Conservation (phyloP, 208 protist species). For the Tritrichomonas musculus region DNA sequence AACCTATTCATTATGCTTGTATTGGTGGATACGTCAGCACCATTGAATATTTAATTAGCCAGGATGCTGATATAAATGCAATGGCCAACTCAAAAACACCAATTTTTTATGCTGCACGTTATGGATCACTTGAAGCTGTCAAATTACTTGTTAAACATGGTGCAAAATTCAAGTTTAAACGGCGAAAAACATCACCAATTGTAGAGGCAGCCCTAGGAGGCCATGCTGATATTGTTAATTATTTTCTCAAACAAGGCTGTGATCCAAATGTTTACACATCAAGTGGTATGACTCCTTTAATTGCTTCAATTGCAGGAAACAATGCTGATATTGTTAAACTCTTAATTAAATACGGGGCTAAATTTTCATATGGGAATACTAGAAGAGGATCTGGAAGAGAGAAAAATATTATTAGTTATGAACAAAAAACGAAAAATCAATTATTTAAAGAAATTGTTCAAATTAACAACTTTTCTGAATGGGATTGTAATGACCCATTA, state of each 20-base stretch:
- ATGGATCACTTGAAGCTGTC: background rate
- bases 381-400: too few relatives aligned
- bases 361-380: too few relatives aligned
- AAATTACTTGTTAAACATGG: background rate
- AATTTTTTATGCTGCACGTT: background rate
- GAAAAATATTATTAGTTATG: too few relatives aligned
- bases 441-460: too few relatives aligned
- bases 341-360: too few relatives aligned
- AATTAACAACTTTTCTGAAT: too few relatives aligned
- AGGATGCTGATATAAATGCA: background rate
- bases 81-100: background rate
- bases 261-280: background rate
- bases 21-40: background rate
- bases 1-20: background rate
- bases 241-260: background rate
- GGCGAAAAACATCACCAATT: background rate
- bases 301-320: background rate
- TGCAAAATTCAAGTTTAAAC: background rate
- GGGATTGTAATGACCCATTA: too few relatives aligned
- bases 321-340: too few relatives aligned
- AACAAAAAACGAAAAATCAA: too few relatives aligned
- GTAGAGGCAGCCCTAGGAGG: background rate
- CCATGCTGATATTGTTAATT: background rate
- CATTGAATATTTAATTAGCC: background rate
- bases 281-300: background rate